These are phyloP conservation scores for Themeda triandra DNA, from an alignment of 176 grass and related monocot genomes.

Conservation along the genomic window DNA sequence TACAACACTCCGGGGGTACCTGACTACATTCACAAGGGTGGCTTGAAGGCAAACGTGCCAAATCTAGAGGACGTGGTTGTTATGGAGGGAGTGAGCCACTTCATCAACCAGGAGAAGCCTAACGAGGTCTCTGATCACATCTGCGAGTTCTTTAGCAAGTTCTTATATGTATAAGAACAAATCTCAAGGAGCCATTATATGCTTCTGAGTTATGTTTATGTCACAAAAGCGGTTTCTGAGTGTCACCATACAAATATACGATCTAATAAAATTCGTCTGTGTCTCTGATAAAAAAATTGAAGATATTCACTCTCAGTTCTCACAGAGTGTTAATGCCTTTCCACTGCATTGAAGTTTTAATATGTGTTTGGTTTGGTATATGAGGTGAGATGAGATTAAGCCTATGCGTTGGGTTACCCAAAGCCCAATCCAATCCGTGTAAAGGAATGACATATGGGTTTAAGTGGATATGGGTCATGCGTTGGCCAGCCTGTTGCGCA, in stretches of 20 bases:
- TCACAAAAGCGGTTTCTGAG: not conserved
- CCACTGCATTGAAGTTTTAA: too few species aligned
- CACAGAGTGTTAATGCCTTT: not conserved
- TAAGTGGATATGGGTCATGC: too few species aligned
- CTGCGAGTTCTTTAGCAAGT: slow-evolving; percentile 64
- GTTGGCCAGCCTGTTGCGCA: too few species aligned
- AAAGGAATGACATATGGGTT: too few species aligned
- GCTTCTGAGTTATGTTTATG: not conserved
- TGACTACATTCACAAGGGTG: slow-evolving; percentile 68
- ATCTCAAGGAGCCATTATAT: not conserved
- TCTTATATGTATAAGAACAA: slow-evolving; percentile 18
- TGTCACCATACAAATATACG: not conserved
- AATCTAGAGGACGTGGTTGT: slow-evolving; percentile 72
- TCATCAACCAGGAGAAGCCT: slow-evolving; percentile 77
- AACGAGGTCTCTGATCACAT: slow-evolving; percentile 75
- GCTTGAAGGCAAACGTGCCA: slow-evolving; percentile 52
- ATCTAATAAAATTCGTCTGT: not conserved
- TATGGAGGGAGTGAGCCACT: slow-evolving; percentile 68
- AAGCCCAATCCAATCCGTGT: too few species aligned
- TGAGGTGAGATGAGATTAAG: too few species aligned
- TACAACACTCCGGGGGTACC: slow-evolving; percentile 53
- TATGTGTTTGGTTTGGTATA: too few species aligned
- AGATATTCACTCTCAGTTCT: not conserved
- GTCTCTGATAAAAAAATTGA: not conserved
- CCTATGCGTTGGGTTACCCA: too few species aligned